Conservation (phyloP, 1,139 yeast species). For the Kurtzmaniella quercitrusa region DNA sequence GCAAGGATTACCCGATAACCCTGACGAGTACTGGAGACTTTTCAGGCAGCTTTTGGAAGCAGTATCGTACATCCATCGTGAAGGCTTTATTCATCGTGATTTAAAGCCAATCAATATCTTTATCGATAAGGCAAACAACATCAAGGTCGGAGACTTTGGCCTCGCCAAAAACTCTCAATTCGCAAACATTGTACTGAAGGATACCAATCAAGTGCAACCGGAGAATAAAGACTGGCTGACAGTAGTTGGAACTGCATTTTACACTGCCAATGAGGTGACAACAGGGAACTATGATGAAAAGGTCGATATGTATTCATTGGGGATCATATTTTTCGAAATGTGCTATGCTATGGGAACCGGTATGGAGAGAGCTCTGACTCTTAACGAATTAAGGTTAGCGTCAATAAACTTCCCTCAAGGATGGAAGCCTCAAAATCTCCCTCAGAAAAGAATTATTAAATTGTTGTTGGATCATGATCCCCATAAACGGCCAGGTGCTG, state of each 20-base stretch:
- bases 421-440: slow-evolving; percentile 48
- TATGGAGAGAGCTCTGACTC: slow-evolving; percentile 81
- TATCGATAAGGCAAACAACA: slow-evolving; percentile 82
- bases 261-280: slow-evolving; percentile 87
- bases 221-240: slow-evolving; percentile 77
- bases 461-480: slow-evolving; percentile 77
- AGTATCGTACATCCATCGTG: slow-evolving; percentile 82
- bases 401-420: slow-evolving; percentile 62
- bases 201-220: slow-evolving; percentile 36
- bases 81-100: slow-evolving; percentile 94
- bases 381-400: slow-evolving; percentile 57
- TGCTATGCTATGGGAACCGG: slow-evolving; percentile 76
- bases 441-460: slow-evolving; percentile 46
- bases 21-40: slow-evolving; percentile 85
- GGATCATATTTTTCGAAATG: slow-evolving; percentile 95
- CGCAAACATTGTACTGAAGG: slow-evolving; percentile 31
- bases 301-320: slow-evolving; percentile 93
- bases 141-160: slow-evolving; percentile 96
- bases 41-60: slow-evolving; percentile 90
- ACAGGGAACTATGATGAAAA: slow-evolving; percentile 81
- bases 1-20: slow-evolving; percentile 68
- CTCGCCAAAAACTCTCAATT: slow-evolving; percentile 75
- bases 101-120: slow-evolving; percentile 94
- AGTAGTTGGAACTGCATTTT: slow-evolving; percentile 88
- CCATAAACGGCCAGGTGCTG: slow-evolving; percentile 71